Conservation (phyloP, 768 basidiomycete genomes). For the Lentinula detonsa region DNA sequence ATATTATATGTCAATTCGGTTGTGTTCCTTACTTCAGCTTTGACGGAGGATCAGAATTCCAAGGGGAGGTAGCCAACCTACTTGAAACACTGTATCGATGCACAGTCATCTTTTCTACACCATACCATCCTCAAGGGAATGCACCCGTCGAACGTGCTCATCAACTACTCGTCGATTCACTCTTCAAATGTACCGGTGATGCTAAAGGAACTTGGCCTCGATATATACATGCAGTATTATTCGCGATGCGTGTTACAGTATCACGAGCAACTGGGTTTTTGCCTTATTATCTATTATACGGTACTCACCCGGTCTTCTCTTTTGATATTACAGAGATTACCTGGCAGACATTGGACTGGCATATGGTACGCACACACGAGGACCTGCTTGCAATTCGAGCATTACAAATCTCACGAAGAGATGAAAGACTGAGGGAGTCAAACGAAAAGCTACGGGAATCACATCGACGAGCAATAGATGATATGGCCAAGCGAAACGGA, state of each 20-base stretch:
- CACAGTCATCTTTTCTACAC: constrained; percentile 19
- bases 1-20: constrained; percentile 20
- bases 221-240: constrained; percentile 12
- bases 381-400: constrained; percentile 19
- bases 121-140: constrained; percentile 24
- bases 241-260: constrained; percentile 19
- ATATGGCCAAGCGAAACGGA: constrained; percentile 14
- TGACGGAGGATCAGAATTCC: constrained; percentile 25
- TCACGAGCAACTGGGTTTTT: constrained; percentile 21
- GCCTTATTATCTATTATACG: constrained; percentile 25
- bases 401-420: constrained; percentile 14
- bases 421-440: constrained; percentile 12
- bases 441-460: constrained; percentile 8
- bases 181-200: constrained; percentile 15
- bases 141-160: constrained; percentile 23
- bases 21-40: constrained; percentile 14
- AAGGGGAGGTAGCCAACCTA: constrained; percentile 15
- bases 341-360: constrained; percentile 21
- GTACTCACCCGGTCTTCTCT: constrained; percentile 20
- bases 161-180: constrained; percentile 14
- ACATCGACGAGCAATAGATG: constrained; percentile 14
- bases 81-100: constrained; percentile 18
- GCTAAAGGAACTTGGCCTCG: constrained; percentile 19
- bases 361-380: constrained; percentile 12
- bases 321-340: constrained; percentile 23